Percentiles rank a stretch among this genome's conserved stretches.
Evolutionary conservation across 2,329 filamentous ascomycete genomes (phyloP).

Genomic region (Atkinsonella hypoxylon): DNA sequence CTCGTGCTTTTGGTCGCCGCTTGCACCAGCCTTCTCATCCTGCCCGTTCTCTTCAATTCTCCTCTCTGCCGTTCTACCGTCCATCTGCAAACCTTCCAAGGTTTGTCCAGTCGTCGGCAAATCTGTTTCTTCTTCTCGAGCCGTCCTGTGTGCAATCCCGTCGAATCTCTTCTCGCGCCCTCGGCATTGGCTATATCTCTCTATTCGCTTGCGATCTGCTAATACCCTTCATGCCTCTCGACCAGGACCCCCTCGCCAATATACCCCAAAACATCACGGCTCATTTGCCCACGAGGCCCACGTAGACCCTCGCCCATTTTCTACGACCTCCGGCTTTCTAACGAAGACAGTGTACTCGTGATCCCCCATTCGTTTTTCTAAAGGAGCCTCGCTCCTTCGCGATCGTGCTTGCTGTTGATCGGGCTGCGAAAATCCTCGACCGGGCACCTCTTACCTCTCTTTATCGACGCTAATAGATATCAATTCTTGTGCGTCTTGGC

Average conservation of each 20-base stretch:
- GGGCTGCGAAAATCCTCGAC: background rate
- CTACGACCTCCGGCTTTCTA: constrained; percentile 6
- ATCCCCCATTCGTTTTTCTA: background rate
- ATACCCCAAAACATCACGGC: constrained; percentile 3
- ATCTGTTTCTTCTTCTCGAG: background rate
- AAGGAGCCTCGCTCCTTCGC: background rate
- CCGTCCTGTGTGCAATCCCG: background rate
- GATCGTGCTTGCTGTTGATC: background rate
- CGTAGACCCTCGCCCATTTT: constrained; percentile 1
- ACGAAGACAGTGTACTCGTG: constrained; percentile 2
- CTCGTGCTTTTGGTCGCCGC: constrained; percentile 1
- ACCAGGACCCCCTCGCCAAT: background rate
- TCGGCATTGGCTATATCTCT: background rate
- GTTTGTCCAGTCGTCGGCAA: constrained; percentile 1
- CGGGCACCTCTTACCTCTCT: background rate
- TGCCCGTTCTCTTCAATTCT: constrained; percentile 4
- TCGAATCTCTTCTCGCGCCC: background rate
- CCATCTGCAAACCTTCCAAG: constrained; percentile 2
- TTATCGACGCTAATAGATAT: background rate
- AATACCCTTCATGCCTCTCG: constrained; percentile 4
- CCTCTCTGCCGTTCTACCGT: constrained; percentile 4
- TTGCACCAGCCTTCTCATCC: constrained; percentile 6
- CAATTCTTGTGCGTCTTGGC: background rate
- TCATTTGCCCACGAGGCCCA: constrained; percentile 3
- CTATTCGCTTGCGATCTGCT: background rate